A percentile compares a stretch with the other conserved stretches of the same genome.
Evolutionary conservation across 2,329 filamentous ascomycete genomes (phyloP).

Genomic region (Colletotrichum sp.): DNA sequence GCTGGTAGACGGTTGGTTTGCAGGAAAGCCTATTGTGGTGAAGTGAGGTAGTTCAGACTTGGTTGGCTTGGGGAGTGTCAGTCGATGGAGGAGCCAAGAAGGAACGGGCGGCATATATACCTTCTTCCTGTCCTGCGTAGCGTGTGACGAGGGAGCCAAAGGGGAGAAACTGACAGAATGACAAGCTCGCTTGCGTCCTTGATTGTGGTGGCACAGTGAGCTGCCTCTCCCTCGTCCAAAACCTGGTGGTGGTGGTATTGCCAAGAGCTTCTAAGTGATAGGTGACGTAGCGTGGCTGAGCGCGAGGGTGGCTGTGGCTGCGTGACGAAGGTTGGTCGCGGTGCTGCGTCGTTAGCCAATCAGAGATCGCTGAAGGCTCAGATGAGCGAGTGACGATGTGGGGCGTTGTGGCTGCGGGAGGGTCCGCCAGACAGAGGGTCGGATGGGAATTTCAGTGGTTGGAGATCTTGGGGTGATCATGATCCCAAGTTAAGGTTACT

Average conservation of each 20-base stretch:
- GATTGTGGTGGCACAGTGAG: neutral
- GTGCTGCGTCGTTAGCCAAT: neutral
- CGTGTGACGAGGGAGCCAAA: conserved; percentile 5
- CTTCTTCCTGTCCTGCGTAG: neutral
- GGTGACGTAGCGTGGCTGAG: conserved; percentile 9
- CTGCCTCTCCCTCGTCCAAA: neutral
- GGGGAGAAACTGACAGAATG: neutral
- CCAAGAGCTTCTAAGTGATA: neutral
- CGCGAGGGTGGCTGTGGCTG: neutral
- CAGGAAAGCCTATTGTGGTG: neutral
- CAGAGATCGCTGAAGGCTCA: neutral
- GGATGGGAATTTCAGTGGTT: neutral
- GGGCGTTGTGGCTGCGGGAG: neutral
- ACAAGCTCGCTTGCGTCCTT: conserved; percentile 3
- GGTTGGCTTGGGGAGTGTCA: neutral
- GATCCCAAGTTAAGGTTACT: neutral
- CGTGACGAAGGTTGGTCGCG: neutral
- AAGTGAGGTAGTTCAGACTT: neutral
- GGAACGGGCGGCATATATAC: neutral
- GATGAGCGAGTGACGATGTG: neutral
- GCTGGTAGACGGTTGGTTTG: neutral
- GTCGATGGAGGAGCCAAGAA: neutral
- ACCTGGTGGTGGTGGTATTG: neutral
- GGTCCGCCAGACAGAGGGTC: neutral
- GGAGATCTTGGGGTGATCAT: neutral